Evolutionary conservation across 2,329 filamentous ascomycete species (phyloP).

Genomic region (Gremmenia infestans): DNA sequence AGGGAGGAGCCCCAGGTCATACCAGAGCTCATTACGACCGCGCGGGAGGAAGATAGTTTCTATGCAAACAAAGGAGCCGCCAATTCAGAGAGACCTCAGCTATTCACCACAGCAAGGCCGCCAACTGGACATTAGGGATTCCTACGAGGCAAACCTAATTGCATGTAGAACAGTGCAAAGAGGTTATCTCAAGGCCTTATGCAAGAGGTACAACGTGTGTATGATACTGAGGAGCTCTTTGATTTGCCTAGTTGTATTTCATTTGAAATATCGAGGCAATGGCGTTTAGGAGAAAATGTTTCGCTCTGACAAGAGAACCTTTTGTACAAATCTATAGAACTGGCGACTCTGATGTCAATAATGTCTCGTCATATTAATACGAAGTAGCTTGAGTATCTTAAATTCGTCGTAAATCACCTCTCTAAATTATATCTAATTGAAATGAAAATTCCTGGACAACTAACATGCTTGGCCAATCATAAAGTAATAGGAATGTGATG

Average conservation of each 20-base stretch:
- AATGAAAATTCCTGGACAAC: too few species aligned
- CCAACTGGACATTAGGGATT: background rate
- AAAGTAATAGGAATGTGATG: too few species aligned
- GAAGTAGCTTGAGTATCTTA: background rate
- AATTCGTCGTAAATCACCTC: background rate
- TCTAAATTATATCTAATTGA: background rate
- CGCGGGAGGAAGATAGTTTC: slow-evolving; percentile 8
- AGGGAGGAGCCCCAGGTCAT: background rate
- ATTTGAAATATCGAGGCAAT: background rate
- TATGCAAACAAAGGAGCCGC: background rate
- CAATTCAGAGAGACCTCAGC: slow-evolving; percentile 2
- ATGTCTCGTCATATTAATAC: background rate
- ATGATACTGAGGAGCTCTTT: background rate
- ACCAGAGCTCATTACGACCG: slow-evolving; percentile 20
- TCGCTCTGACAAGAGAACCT: background rate
- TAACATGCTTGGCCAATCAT: too few species aligned
- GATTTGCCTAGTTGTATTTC: background rate
- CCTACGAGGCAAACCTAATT: background rate
- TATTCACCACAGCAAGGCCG: slow-evolving; percentile 4
- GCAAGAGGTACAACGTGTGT: background rate
- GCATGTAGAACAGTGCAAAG: background rate
- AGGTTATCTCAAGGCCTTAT: background rate
- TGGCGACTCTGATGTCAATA: background rate
- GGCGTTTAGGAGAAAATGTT: background rate
- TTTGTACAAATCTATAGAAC: background rate